Conservation (phyloP, 2,329 filamentous ascomycete genomes). For the Mycosphaerella sp. region DNA sequence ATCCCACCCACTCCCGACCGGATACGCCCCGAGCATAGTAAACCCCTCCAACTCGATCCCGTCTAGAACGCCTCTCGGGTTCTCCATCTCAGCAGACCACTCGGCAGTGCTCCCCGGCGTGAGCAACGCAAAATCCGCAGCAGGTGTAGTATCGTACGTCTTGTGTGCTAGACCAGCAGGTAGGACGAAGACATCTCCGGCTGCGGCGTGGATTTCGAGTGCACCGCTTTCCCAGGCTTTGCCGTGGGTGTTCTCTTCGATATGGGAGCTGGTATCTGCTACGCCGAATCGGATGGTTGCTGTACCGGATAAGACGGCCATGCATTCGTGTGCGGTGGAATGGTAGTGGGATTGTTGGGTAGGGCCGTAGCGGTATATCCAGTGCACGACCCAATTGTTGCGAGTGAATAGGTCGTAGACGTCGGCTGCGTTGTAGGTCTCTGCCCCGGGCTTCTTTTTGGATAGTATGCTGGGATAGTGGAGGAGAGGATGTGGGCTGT, state of each 20-base stretch:
- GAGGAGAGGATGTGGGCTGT: slow-evolving; percentile 49
- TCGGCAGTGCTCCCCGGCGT: slow-evolving; percentile 36
- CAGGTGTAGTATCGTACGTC: slow-evolving; percentile 43
- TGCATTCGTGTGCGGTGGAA: slow-evolving; percentile 51
- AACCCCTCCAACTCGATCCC: slow-evolving; percentile 41
- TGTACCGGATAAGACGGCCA: slow-evolving; percentile 50
- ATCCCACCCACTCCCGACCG: slow-evolving; percentile 46
- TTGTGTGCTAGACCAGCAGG: slow-evolving; percentile 54
- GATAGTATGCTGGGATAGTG: slow-evolving; percentile 47
- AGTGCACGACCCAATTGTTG: slow-evolving; percentile 51
- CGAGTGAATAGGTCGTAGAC: slow-evolving; percentile 43
- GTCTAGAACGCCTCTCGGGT: slow-evolving; percentile 35
- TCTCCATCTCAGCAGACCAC: slow-evolving; percentile 34
- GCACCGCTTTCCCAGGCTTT: slow-evolving; percentile 43
- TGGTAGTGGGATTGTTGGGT: slow-evolving; percentile 55
- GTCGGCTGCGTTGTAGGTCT: slow-evolving; percentile 22
- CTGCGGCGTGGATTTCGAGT: slow-evolving; percentile 43
- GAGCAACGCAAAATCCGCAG: slow-evolving; percentile 39
- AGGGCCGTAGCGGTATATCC: slow-evolving; percentile 53
- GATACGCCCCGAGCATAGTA: slow-evolving; percentile 56
- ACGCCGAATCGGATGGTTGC: slow-evolving; percentile 53
- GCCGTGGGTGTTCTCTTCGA: slow-evolving; percentile 39
- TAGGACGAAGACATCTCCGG: slow-evolving; percentile 55
- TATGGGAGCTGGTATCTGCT: slow-evolving; percentile 42
- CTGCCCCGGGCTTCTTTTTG: slow-evolving; percentile 9